A percentile compares a stretch with the other conserved stretches of the same genome.
Conservation (phyloP, 2,329 filamentous ascomycete species). For the Phymatotrichopsis omnivora region DNA sequence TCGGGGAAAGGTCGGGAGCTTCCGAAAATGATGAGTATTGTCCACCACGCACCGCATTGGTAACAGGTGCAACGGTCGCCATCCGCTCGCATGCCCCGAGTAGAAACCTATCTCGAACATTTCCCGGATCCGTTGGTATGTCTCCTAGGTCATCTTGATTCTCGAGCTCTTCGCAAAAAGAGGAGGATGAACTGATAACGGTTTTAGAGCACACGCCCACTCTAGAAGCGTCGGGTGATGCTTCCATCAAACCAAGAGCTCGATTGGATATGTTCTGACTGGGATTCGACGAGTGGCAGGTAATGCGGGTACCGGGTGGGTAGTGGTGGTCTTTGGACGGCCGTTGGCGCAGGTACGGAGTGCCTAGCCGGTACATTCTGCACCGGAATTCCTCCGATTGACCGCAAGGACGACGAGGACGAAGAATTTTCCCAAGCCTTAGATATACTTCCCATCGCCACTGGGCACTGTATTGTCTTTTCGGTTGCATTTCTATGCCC, state of each 20-base stretch:
- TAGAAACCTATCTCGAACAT: conserved; percentile 12
- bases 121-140: conserved; percentile 15
- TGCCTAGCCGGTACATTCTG: neutral
- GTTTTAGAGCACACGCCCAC: neutral
- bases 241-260: neutral
- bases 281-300: conserved; percentile 11
- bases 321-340: conserved; percentile 11
- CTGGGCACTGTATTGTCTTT: too few species aligned
- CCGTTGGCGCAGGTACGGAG: neutral
- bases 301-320: conserved; percentile 13
- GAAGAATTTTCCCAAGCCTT: too few species aligned
- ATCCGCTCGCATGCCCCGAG: conserved; percentile 11
- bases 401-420: too few species aligned
- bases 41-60: conserved; percentile 16
- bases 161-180: neutral
- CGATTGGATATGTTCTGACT: neutral
- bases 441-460: too few species aligned
- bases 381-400: neutral
- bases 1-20: conserved; percentile 18
- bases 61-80: conserved; percentile 9
- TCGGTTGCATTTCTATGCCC: too few species aligned
- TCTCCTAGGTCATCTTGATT: neutral
- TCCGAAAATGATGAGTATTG: conserved; percentile 9
- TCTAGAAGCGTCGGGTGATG: neutral
- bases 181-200: neutral